These are phyloP conservation scores for Eucalyptus caleyi DNA, from an alignment of 345 rosid genomes.

Conservation along the genomic window DNA sequence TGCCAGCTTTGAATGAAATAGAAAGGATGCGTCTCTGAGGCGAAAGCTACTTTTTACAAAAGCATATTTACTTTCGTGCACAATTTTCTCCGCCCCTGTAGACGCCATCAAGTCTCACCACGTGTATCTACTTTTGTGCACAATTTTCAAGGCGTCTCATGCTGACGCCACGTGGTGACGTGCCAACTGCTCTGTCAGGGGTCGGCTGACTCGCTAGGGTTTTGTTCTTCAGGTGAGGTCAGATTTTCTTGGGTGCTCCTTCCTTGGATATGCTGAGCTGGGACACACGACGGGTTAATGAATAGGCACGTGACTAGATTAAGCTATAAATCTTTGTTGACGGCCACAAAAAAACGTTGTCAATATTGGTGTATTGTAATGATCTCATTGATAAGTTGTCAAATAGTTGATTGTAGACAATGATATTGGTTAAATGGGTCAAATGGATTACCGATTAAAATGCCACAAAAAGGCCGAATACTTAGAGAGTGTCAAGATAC, in stretches of 20 bases:
- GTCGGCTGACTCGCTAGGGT: background rate
- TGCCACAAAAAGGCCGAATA: background rate
- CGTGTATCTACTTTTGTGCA: background rate
- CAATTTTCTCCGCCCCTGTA: no score
- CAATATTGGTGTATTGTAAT: fast-evolving
- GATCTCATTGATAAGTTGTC: no score
- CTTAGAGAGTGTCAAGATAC: background rate
- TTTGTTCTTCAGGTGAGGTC: background rate
- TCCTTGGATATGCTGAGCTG: background rate
- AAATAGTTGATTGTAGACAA: no score
- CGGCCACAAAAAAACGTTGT: no score
- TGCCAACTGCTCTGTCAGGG: background rate
- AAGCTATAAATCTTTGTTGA: background rate
- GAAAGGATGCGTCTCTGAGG: fast-evolving
- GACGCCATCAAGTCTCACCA: background rate
- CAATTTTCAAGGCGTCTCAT: no score
- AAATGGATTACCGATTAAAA: fast-evolving
- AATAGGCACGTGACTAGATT: background rate
- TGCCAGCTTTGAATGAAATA: background rate
- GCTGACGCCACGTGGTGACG: background rate
- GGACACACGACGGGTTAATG: background rate
- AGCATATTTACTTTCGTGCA: no score
- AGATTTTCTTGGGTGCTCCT: background rate
- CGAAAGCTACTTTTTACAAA: no score
- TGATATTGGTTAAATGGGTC: no score